A percentile compares a stretch with the other conserved stretches of the same genome.
Conservation (phyloP, 2,329 filamentous ascomycete genomes). For the Aspergillus sclerotialis region DNA sequence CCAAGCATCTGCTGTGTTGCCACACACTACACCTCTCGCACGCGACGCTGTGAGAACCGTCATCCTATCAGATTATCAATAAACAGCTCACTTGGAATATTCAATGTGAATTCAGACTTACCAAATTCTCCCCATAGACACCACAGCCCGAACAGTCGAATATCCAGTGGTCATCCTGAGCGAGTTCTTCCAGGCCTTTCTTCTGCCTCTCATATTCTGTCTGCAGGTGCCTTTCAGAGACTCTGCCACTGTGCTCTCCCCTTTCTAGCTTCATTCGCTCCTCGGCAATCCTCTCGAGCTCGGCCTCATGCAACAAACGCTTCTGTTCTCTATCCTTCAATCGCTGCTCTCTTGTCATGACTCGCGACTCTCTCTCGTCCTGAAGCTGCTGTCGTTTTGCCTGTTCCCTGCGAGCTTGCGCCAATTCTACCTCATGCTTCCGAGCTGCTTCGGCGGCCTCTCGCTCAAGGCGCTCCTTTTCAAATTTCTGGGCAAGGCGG, state of each 20-base stretch:
- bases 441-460: conserved; percentile 63
- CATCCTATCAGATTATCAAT: conserved; percentile 52
- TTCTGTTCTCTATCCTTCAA: conserved; percentile 79
- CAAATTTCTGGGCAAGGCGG: conserved; percentile 72
- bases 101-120: too few species aligned
- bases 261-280: conserved; percentile 57
- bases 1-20: conserved; percentile 92
- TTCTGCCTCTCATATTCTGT: conserved; percentile 74
- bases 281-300: conserved; percentile 71
- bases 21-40: conserved; percentile 93
- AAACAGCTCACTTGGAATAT: too few species aligned
- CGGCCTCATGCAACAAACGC: conserved; percentile 75
- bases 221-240: conserved; percentile 74
- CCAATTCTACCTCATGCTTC: conserved; percentile 58
- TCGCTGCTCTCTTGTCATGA: conserved; percentile 78
- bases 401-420: conserved; percentile 53
- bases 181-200: conserved; percentile 66
- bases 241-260: conserved; percentile 45
- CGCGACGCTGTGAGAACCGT: conserved; percentile 86
- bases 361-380: conserved; percentile 68
- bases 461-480: conserved; percentile 69
- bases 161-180: conserved; percentile 76
- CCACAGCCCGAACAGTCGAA: conserved; percentile 91
- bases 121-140: conserved; percentile 72
- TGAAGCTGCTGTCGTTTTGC: conserved; percentile 58